Evolutionary conservation across 805 yeast species (phyloP), one percentile per base, ranked within the genome.

Genomic region (Lipomyces sp.): DNA sequence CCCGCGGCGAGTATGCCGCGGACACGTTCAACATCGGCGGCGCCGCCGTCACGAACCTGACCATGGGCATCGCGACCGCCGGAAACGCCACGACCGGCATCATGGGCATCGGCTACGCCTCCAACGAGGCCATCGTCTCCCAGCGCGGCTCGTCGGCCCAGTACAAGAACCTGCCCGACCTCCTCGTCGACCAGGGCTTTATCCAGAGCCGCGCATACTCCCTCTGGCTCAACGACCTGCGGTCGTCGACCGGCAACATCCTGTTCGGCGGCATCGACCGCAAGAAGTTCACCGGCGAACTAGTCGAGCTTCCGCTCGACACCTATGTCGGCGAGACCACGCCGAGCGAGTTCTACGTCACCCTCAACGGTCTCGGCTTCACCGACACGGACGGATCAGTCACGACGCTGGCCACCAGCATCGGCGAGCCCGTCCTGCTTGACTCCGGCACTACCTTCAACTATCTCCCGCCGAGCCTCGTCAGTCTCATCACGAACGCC

Each of bases 21-120:
- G 96, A 89, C 61, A 69, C 71, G 35, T 73, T 89, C 3, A 53
- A 60, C 1, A 60, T 86, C 47, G 80, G 81, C 40, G 78, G 73
- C 43, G 66, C 74, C 13, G 66, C 72, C 2, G 70, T 86, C 11
- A 54, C 70, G 0, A 69, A 72, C 49, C 68, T 84, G 28, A 79
- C 87, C 4, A 76, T 89, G 65, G 96, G 95, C 1, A 80, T 88
- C 22, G 95, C 86, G 2, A 79, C 80, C 62, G 65, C 67, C 32
- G 78, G 87, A 1, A 79, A 80, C 54, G 80, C 90, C 2, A 66
- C 79, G 7, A 69, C 76, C 51, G 91, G 95, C 49, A 61, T 71
- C 34, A 58, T 69, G 38, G 74, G 74, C 13, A 60, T 71, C 34
- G 74, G 74, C 19, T 65, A 71, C 32, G 65, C 70, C 5, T 63